A percentile compares a stretch with the other conserved stretches of the same genome.
Evolutionary conservation across 148 eudicot genomes (phyloP).

Genomic region (Vaccinium vitisidaea): DNA sequence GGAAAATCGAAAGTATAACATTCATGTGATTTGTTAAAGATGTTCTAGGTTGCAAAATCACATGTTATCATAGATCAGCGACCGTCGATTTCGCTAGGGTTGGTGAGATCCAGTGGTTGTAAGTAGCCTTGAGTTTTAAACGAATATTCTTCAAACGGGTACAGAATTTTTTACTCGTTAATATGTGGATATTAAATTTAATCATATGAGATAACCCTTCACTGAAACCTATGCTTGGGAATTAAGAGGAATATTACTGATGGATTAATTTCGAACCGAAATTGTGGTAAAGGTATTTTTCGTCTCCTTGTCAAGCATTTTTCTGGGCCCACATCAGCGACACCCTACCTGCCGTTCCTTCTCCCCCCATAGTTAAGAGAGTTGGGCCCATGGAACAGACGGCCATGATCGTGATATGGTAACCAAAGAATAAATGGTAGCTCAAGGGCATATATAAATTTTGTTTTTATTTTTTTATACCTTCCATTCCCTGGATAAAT

Average conservation of each 20-base stretch:
- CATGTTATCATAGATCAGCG: neutral
- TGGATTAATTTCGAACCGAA: slow-evolving; percentile 15
- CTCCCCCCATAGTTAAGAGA: neutral
- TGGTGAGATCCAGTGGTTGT: slow-evolving; percentile 7
- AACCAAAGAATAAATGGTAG: slow-evolving; percentile 1
- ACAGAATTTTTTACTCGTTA: neutral
- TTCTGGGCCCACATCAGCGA: slow-evolving; percentile 29
- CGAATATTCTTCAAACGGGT: neutral
- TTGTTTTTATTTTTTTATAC: too few relatives aligned
- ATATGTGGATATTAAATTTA: neutral
- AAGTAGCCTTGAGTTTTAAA: neutral
- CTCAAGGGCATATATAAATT: neutral
- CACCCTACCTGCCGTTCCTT: slow-evolving; percentile 27
- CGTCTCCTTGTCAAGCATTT: slow-evolving; percentile 32
- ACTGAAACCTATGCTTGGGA: slow-evolving; percentile 8
- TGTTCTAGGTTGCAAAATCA: neutral
- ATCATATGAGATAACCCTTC: neutral
- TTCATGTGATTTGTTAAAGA: neutral
- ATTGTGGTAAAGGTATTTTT: slow-evolving; percentile 25
- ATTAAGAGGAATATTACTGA: slow-evolving; percentile 14
- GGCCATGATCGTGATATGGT: neutral
- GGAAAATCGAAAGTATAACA: neutral
- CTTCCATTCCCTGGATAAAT: too few relatives aligned
- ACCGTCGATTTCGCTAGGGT: neutral
- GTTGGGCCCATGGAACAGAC: slow-evolving; percentile 1